A percentile compares a stretch with the other conserved stretches of the same genome.
phyloP scores from a whole-genome alignment of 371 early-diverging fungal genomes.

The Saksenaea oblongispora region DNA sequence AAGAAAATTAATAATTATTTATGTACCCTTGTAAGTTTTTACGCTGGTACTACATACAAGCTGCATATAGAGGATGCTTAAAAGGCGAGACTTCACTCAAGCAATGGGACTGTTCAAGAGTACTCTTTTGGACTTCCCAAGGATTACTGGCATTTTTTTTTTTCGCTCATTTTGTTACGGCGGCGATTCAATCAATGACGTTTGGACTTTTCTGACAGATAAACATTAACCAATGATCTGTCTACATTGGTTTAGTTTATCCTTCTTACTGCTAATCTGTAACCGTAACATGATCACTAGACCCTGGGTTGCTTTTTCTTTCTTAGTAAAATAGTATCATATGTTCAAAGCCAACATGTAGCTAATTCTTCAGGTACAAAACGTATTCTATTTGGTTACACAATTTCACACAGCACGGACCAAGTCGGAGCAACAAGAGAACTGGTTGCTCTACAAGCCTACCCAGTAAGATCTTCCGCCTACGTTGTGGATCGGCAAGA shows the following conservation, averaged over 20 bases:
- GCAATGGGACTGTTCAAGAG: background rate
- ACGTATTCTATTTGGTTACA: background rate
- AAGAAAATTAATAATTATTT: background rate
- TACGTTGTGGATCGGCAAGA: slow-evolving; percentile 53
- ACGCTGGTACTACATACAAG: background rate
- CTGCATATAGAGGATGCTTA: background rate
- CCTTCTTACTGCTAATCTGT: too few species aligned
- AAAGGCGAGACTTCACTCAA: background rate
- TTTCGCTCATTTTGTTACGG: background rate
- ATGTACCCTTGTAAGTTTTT: background rate
- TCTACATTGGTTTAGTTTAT: background rate
- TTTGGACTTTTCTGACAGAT: background rate
- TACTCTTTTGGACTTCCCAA: background rate
- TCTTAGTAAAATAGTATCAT: background rate
- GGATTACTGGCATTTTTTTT: background rate
- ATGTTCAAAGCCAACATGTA: background rate
- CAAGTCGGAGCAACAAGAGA: background rate
- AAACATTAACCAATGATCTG: background rate
- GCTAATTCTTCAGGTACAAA: background rate
- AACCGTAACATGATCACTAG: too few species aligned
- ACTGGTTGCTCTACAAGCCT: slow-evolving; percentile 40
- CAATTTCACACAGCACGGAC: background rate
- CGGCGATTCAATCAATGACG: slow-evolving; percentile 2
- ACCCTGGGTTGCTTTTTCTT: background rate
- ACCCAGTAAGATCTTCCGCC: slow-evolving; percentile 65